Base-by-base conservation (phyloP, 2,329 filamentous ascomycete species). In the Chaetomium globosum region DNA sequence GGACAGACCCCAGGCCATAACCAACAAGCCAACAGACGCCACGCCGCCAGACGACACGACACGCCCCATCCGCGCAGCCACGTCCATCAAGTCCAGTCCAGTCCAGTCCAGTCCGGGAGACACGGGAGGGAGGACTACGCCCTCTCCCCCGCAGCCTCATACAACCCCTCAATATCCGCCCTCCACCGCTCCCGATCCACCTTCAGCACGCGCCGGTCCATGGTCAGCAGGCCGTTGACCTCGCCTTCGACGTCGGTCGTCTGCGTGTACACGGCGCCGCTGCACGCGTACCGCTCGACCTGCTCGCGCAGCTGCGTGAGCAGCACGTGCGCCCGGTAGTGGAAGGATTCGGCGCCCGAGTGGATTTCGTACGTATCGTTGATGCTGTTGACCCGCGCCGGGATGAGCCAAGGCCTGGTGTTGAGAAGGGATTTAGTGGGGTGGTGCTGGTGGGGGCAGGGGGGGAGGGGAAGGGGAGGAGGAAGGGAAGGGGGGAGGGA, bases 171-270 rank as follows among this genome's bases (percentile, higher is more conserved):
- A 53, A 89, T 89, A 71, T 89, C 87, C 0, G 72, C 73, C 70
- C 79, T 81, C 88, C 88, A 90, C 75, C 86, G 83, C 8, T 77
- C 74, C 48, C 79, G 76, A 65, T 90, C 78, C 4, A 84, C 82
- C 0, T 88, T 79, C 39, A 88, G 73, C 0, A 89, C 65, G 0
- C 87, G 79, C 1, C 89, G 83, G 73, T 91, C 88, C 70, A 90
- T 90, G 0, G 88, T 90, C 69, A 90, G 74, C 64, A 92, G 77
- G 0, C 89, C 89, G 69, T 91, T 92, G 9, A 91, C 86, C 73
- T 91, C 89, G 4, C 88, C 89, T 73, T 91, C 89, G 0, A 91
- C 89, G 70, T 91, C 89, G 0, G 87, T 89, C 0, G 88, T 91
- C 78, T 91, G 89, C 0, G 89, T 91, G 83, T 87, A 91, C 0